These are phyloP conservation scores for Chalaropsis ovoidea DNA, from an alignment of 2,329 filamentous ascomycete species.

Conservation along the genomic window DNA sequence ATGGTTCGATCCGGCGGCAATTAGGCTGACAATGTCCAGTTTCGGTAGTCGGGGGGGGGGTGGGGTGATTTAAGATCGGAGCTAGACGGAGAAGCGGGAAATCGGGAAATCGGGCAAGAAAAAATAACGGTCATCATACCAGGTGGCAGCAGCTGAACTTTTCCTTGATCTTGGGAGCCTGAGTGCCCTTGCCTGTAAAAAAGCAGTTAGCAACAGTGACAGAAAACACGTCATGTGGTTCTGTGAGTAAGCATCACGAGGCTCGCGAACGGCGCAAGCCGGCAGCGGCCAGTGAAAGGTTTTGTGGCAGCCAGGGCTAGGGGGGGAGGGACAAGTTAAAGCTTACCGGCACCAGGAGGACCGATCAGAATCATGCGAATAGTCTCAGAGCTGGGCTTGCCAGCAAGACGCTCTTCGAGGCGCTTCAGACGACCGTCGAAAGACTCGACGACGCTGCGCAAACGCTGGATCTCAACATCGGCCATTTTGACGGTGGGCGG, in stretches of 20 bases:
- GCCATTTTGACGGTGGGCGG: constrained; percentile 55
- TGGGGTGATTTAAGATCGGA: background rate
- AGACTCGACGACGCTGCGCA: constrained; percentile 72
- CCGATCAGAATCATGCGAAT: constrained; percentile 97
- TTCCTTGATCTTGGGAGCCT: constrained; percentile 96
- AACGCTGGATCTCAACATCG: constrained; percentile 71
- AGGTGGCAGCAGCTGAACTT: constrained; percentile 95
- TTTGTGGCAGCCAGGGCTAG: background rate
- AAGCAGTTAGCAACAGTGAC: constrained; percentile 12
- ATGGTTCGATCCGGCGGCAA: background rate
- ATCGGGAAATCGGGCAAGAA: background rate
- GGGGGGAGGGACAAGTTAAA: background rate
- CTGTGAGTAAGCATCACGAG: background rate
- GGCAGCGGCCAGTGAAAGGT: background rate
- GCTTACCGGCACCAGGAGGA: constrained; percentile 87
- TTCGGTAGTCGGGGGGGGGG: background rate
- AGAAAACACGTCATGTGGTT: background rate
- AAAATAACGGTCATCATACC: constrained; percentile 47
- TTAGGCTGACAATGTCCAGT: background rate
- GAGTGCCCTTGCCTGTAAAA: constrained; percentile 83
- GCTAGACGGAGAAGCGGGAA: background rate
- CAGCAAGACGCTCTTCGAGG: constrained; percentile 64
- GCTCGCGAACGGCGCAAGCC: constrained; percentile 1
- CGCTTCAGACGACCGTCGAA: constrained; percentile 79
- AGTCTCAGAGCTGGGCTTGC: constrained; percentile 48